Conservation (phyloP, 23 red algal genomes). For the Gracilaria domingensis region DNA sequence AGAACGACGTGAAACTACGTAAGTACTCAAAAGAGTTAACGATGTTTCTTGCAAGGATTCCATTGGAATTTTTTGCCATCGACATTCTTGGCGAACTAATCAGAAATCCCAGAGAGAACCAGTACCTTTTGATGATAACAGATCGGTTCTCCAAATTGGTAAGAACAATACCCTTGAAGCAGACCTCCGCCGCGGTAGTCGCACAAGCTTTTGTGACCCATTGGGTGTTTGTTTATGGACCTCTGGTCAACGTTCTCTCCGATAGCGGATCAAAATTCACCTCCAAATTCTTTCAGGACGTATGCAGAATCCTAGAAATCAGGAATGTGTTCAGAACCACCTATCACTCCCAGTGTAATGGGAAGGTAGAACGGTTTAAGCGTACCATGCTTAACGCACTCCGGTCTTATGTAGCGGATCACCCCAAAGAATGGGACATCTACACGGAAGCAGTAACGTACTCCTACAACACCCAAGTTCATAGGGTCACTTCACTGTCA, state of each 20-base stretch:
- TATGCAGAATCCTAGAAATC: slow-evolving; percentile 42
- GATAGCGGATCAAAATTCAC: slow-evolving; percentile 26
- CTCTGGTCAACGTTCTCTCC: neutral
- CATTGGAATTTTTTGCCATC: neutral
- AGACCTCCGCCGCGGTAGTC: neutral
- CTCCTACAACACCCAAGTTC: slow-evolving; percentile 28
- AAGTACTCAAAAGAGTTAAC: neutral
- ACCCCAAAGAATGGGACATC: neutral
- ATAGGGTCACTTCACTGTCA: slow-evolving; percentile 7
- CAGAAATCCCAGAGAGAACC: neutral
- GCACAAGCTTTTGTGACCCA: slow-evolving; percentile 26
- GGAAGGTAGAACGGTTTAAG: slow-evolving; percentile 34
- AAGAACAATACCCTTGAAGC: slow-evolving; percentile 14
- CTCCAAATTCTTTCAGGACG: slow-evolving; percentile 38
- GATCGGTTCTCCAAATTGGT: slow-evolving; percentile 40
- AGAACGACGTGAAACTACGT: no score
- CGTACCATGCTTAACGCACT: no score
- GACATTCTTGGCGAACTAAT: neutral
- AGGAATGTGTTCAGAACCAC: slow-evolving; percentile 38
- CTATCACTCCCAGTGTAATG: slow-evolving; percentile 57
- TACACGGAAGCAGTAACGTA: neutral
- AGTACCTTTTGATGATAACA: slow-evolving; percentile 2
- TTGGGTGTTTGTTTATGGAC: slow-evolving; percentile 34
- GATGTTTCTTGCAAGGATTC: neutral
- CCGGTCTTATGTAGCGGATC: slow-evolving; percentile 3